Evolutionary conservation across 1,284 basidiomycete species (phyloP).

Genomic region (Naganishia sp.): DNA sequence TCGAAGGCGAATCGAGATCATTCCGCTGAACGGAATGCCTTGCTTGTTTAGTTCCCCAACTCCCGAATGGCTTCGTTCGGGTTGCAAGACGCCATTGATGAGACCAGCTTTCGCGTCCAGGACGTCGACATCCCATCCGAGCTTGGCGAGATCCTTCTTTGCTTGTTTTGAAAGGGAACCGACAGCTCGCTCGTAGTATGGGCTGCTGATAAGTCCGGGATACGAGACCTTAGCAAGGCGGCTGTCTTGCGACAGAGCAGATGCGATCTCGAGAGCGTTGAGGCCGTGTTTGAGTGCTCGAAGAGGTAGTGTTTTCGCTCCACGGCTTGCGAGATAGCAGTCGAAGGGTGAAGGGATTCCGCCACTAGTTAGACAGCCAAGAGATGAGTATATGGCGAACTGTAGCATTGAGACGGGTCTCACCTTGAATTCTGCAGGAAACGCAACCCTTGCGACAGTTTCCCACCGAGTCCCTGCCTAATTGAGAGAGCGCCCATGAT

Average conservation of each 20-base stretch:
- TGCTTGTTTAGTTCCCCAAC: slow-evolving; percentile 37
- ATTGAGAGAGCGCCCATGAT: slow-evolving; percentile 81
- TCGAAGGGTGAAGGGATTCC: slow-evolving; percentile 87
- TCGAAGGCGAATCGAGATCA: slow-evolving; percentile 61
- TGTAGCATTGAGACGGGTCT: slow-evolving; percentile 27
- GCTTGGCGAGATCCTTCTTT: slow-evolving; percentile 63
- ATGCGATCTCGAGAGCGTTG: slow-evolving; percentile 77
- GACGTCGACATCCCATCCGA: slow-evolving; percentile 48
- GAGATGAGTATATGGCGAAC: neutral
- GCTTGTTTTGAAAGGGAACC: slow-evolving; percentile 66
- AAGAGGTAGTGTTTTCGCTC: slow-evolving; percentile 84
- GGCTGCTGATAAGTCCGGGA: slow-evolving; percentile 71
- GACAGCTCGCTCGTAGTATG: slow-evolving; percentile 65
- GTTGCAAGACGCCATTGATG: slow-evolving; percentile 25
- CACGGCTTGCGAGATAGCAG: slow-evolving; percentile 86
- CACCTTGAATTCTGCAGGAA: slow-evolving; percentile 83
- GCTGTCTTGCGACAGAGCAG: slow-evolving; percentile 62
- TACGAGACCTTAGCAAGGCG: slow-evolving; percentile 77
- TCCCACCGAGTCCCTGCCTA: slow-evolving; percentile 50
- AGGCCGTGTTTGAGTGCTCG: slow-evolving; percentile 83
- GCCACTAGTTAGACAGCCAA: slow-evolving; percentile 58
- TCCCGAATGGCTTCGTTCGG: slow-evolving; percentile 41
- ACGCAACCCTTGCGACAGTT: slow-evolving; percentile 59
- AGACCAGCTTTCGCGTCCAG: slow-evolving; percentile 37
- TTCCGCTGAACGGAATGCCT: slow-evolving; percentile 75